A percentile compares a stretch with the other conserved stretches of the same genome.
Conservation (phyloP, 2,329 filamentous ascomycete genomes). For the Celoporthe dispersa region DNA sequence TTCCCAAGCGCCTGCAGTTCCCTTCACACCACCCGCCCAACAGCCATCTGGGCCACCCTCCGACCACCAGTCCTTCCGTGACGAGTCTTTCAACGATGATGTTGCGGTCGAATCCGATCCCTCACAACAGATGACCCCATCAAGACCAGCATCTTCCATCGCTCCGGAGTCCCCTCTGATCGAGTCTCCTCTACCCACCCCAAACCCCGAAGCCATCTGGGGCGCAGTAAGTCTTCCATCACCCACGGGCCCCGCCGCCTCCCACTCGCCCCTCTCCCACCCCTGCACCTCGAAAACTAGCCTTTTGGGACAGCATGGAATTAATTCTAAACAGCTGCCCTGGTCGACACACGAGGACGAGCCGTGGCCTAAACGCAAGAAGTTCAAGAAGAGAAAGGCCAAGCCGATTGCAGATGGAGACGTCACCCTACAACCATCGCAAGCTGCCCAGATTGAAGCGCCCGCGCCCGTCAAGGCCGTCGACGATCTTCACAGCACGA, state of each 20-base stretch:
- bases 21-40: slow-evolving; percentile 43
- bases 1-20: slow-evolving; percentile 40
- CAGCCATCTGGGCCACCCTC: not conserved
- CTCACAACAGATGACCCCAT: slow-evolving; percentile 38
- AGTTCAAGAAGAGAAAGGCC: slow-evolving; percentile 25
- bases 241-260: not conserved
- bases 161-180: slow-evolving; percentile 41
- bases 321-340: slow-evolving; percentile 20
- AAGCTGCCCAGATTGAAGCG: slow-evolving; percentile 4
- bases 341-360: slow-evolving; percentile 27
- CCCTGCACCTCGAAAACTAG: not conserved
- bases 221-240: not conserved
- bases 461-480: not conserved
- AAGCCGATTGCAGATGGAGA: slow-evolving; percentile 17
- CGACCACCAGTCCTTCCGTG: not conserved
- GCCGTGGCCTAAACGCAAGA: slow-evolving; percentile 26
- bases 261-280: not conserved
- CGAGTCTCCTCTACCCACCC: slow-evolving; percentile 8
- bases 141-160: slow-evolving; percentile 40
- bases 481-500: slow-evolving; percentile 5
- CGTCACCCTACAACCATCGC: slow-evolving; percentile 14
- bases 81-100: slow-evolving; percentile 6
- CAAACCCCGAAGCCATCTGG: slow-evolving; percentile 27
- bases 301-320: slow-evolving; percentile 25
- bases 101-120: slow-evolving; percentile 26